Evolutionary conservation across 768 basidiomycete species (phyloP).

Genomic region (Hygrophoropsis aurantiaca): DNA sequence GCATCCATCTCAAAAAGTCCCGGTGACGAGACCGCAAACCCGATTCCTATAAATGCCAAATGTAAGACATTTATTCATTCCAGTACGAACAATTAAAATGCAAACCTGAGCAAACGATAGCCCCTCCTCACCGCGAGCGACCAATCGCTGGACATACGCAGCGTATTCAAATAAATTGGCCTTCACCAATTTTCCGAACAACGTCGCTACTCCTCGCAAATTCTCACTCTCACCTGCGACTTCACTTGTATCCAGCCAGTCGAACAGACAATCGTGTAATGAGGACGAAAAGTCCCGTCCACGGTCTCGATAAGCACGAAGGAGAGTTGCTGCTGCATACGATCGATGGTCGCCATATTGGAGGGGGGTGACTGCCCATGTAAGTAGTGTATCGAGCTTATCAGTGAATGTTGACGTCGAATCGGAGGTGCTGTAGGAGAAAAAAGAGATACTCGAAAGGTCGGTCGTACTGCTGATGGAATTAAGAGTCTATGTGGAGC

Average conservation of each 20-base stretch:
- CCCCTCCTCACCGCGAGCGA: slow-evolving; percentile 73
- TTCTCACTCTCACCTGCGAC: slow-evolving; percentile 57
- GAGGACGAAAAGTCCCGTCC: slow-evolving; percentile 61
- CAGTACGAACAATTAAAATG: neutral
- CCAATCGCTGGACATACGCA: slow-evolving; percentile 75
- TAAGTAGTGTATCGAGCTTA: slow-evolving; percentile 73
- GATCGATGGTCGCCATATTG: slow-evolving; percentile 84
- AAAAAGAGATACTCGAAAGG: slow-evolving; percentile 57
- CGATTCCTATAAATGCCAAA: slow-evolving; percentile 30
- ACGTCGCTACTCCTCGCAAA: slow-evolving; percentile 57
- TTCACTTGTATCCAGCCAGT: slow-evolving; percentile 74
- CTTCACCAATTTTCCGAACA: slow-evolving; percentile 74
- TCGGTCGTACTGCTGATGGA: slow-evolving; percentile 69
- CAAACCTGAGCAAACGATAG: slow-evolving; percentile 55
- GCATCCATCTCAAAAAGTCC: slow-evolving; percentile 69
- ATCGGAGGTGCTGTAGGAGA: slow-evolving; percentile 41
- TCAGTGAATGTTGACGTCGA: slow-evolving; percentile 47
- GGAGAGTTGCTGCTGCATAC: slow-evolving; percentile 70
- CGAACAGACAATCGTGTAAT: slow-evolving; percentile 75
- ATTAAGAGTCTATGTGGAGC: slow-evolving; percentile 59
- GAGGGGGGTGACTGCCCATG: slow-evolving; percentile 77
- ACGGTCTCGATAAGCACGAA: slow-evolving; percentile 60
- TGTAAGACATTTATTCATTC: neutral
- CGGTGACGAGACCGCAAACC: slow-evolving; percentile 58
- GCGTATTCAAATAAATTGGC: slow-evolving; percentile 72